Evolutionary conservation across 2,329 filamentous ascomycete species (phyloP).

Genomic region (Lecanoromycetidae sp.): DNA sequence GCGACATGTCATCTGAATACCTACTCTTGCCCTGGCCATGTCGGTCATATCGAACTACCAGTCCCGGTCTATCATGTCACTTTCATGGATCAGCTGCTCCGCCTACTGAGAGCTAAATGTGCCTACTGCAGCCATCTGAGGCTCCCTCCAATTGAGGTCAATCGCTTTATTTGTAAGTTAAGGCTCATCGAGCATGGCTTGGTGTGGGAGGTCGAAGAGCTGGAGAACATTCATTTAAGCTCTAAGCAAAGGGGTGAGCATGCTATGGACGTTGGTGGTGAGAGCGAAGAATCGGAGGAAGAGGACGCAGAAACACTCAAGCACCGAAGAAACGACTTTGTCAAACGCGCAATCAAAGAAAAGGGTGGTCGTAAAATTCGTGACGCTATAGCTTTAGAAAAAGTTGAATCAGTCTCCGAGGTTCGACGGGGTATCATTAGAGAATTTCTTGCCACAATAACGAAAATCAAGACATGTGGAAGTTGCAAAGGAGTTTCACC

Average conservation of each 20-base stretch:
- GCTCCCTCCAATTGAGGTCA: constrained; percentile 62
- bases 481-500: constrained; percentile 60
- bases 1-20: constrained; percentile 80
- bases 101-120: constrained; percentile 75
- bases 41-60: constrained; percentile 88
- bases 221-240: constrained; percentile 37
- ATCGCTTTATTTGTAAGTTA: constrained; percentile 72
- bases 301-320: constrained; percentile 52
- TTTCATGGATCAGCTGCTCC: constrained; percentile 84
- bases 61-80: constrained; percentile 92
- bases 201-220: constrained; percentile 47
- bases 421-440: constrained; percentile 65
- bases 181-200: constrained; percentile 76
- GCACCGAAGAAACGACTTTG: constrained; percentile 51
- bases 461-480: constrained; percentile 56
- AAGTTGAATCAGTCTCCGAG: constrained; percentile 74
- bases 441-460: constrained; percentile 66
- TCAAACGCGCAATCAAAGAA: constrained; percentile 56
- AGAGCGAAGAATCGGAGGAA: constrained; percentile 38
- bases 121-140: constrained; percentile 82
- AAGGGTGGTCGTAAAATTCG: constrained; percentile 35
- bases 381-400: constrained; percentile 40
- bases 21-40: constrained; percentile 76
- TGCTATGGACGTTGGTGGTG: constrained; percentile 38
- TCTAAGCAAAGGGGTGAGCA: constrained; percentile 18